Evolutionary conservation across 2,329 filamentous ascomycete species (phyloP), one percentile per base, ranked within the genome.

Genomic region (Calonectria leucothoes): DNA sequence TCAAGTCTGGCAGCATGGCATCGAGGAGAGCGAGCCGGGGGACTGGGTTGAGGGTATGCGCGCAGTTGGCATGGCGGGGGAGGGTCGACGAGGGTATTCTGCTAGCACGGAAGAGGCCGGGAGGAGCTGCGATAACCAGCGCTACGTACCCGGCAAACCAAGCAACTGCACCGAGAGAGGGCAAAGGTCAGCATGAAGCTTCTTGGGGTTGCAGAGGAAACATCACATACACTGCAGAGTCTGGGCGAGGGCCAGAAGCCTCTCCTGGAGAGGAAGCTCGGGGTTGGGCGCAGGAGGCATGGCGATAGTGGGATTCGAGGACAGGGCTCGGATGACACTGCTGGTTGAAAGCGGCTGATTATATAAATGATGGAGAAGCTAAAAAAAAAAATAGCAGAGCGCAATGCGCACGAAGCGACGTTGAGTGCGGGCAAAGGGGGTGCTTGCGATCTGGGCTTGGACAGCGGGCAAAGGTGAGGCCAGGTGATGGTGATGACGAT

Each of bases 141-240:
- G 61, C 77, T 70, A 92, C 94, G 77, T 93, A 95, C 93, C 94
- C 94, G 81, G 91, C 88, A 83, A 95, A 96, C 94, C 94, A 96
- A 81, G 91, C 94, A 82, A 96, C 91, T 93, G 75, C 63, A 77
- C 45, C 39, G 69, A 71, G 48, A 65, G 79, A 77, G 80, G 52
- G 6, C 35, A 63, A 59, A n/a, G 52, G 74, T 81, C 71, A 81
- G 79, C 73, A 76, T 73, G 73, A 69, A 73, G 63, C 66, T 45
- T 20, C 10, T 35, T 31, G 45, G 29, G 57, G 55, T 66, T 27
- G 70, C 55, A 45, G 15, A 39, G 63, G 49, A 69, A 70, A 55
- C 74, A 74, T 67, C 84, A 92, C 87, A 85, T 92, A 94, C 96
- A 99, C 89, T 98, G 97, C 79, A 98, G 89, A 57, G 96, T 98